Conservation (phyloP, 1,284 basidiomycete genomes). For the Rhodofomes roseus region DNA sequence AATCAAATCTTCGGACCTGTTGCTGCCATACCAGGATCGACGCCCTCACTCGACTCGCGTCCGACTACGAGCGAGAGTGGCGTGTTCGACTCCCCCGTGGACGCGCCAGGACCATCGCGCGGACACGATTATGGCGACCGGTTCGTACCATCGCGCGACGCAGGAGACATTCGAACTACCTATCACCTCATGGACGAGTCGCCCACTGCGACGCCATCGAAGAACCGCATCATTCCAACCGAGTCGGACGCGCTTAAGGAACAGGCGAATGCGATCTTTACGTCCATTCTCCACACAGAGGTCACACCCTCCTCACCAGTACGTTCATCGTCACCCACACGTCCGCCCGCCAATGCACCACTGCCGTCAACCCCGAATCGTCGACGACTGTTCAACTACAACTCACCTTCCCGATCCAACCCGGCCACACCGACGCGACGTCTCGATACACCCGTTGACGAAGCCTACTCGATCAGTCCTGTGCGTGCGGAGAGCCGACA, state of each 20-base stretch:
- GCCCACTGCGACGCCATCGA: slow-evolving; percentile 64
- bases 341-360: slow-evolving; percentile 36
- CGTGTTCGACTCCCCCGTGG: slow-evolving; percentile 50
- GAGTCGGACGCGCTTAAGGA: slow-evolving; percentile 80
- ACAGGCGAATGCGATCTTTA: slow-evolving; percentile 78
- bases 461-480: slow-evolving; percentile 88
- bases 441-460: slow-evolving; percentile 75
- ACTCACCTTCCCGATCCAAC: slow-evolving; percentile 57
- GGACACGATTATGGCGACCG: slow-evolving; percentile 67
- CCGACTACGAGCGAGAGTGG: slow-evolving; percentile 53
- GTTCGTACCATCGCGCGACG: slow-evolving; percentile 70
- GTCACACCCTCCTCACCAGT: slow-evolving; percentile 66
- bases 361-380: slow-evolving; percentile 63
- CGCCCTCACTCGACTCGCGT: slow-evolving; percentile 52
- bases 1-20: slow-evolving; percentile 51
- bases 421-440: slow-evolving; percentile 56
- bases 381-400: slow-evolving; percentile 65
- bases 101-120: slow-evolving; percentile 27
- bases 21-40: slow-evolving; percentile 30
- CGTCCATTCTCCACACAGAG: slow-evolving; percentile 68
- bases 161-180: slow-evolving; percentile 70
- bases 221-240: slow-evolving; percentile 67
- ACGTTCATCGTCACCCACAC: slow-evolving; percentile 57
- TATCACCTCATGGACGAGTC: slow-evolving; percentile 73
- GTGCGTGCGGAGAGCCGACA: slow-evolving; percentile 82